phyloP scores from a whole-genome alignment of 257 asterid genomes.

The Jacaranda mimosifolia region DNA sequence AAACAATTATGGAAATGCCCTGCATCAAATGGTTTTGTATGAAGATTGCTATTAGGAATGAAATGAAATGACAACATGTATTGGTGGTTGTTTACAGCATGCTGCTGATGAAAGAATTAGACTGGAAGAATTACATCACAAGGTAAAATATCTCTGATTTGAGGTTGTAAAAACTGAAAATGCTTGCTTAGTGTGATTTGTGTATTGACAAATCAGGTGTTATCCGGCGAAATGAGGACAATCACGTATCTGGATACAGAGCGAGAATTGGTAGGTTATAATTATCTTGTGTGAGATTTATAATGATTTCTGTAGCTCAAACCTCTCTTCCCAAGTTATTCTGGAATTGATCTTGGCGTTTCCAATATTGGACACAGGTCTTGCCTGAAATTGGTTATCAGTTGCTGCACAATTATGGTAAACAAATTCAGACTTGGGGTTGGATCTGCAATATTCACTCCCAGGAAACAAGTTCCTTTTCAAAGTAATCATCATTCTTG shows the following conservation, averaged over 20 bases:
- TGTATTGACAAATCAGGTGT: conserved; percentile 58
- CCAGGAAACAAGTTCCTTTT: conserved; percentile 69
- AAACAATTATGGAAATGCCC: not conserved
- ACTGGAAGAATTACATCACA: conserved; percentile 86
- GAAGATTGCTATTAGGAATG: not conserved
- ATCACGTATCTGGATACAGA: conserved; percentile 73
- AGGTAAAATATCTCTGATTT: conserved; percentile 55
- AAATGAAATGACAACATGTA: conserved; percentile 23
- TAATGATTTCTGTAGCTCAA: conserved; percentile 30
- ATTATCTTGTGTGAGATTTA: conserved; percentile 28
- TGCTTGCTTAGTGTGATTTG: conserved; percentile 33
- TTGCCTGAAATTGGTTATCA: conserved; percentile 93
- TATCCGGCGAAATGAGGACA: conserved; percentile 83
- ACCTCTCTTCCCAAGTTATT: conserved; percentile 30
- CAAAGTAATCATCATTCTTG: conserved; percentile 56
- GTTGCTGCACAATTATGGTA: conserved; percentile 81
- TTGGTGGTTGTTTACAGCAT: conserved; percentile 69
- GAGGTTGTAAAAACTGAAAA: conserved; percentile 15
- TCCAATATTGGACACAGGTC: conserved; percentile 53
- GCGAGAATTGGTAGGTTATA: conserved; percentile 72
- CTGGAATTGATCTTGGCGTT: conserved; percentile 34
- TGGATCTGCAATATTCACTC: conserved; percentile 87
- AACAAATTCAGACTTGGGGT: conserved; percentile 86
- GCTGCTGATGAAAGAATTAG: conserved; percentile 99
- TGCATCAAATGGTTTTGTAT: not conserved